Evolutionary conservation across 352 stramenopile species (phyloP), one percentile per base, ranked within the genome.

Genomic region (Phytophthora colocasiae): DNA sequence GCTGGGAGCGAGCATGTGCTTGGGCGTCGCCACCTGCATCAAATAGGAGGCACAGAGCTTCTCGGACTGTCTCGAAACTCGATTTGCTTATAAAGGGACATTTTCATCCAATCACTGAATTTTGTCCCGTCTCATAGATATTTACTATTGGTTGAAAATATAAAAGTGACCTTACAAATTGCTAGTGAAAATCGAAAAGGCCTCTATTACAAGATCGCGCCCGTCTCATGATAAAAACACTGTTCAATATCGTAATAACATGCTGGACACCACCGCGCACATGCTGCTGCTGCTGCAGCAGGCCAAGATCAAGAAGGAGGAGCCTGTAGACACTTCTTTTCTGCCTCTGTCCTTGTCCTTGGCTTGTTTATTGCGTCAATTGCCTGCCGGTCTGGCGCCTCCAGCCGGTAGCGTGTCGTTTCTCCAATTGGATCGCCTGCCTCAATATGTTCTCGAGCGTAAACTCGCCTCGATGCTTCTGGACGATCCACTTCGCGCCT

Each of bases 201-300:
- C 22, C 31, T 34, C 6, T 34, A 34, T 34, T 34, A 41, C 31
- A 49, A 40, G 2, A 9, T 26, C 24, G 5, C 15, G 17, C 31
- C 31, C 8, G 31, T 34, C 31, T 34, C 31, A 34, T 34, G 31
- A 3, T 3, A 11, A 34, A 1, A 3, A 34, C 10, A 34, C 1
- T 11, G 31, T 34, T 34, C 31, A 34, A 34, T 7, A 11, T 34
- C 11, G 3, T 3, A 31, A 31, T 31, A 31, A 34, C 0, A 88
- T 88, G 79, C 51, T 84, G 5, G 75, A 86, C 34, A 66, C 75
- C 6, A 46, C 62, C 0, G 57, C 53, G 26, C 77, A 90, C 58
- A 87, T 89, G 75, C 57, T 78, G 45, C 58, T 81, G 41, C 58
- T 90, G 61, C 70, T 80, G 46, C 69, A 83, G 54, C 79, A 87